These are phyloP conservation scores for Poa annua DNA, from an alignment of 176 grass and related monocot genomes.

Conservation along the genomic window DNA sequence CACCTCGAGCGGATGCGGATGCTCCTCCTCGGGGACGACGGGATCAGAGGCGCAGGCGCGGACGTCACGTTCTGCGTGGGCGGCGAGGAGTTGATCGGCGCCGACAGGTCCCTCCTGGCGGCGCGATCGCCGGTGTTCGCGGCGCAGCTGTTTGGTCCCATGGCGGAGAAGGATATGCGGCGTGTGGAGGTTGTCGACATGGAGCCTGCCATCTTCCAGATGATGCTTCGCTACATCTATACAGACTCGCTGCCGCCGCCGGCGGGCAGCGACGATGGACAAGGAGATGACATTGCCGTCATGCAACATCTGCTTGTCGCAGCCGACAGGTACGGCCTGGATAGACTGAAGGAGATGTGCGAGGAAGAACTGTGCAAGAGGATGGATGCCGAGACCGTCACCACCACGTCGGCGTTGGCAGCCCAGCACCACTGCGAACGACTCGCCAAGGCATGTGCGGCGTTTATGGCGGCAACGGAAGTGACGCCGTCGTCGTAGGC, in stretches of 20 bases:
- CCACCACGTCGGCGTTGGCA: background rate
- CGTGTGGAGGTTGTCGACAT: slow-evolving; percentile 6
- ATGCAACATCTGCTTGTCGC: slow-evolving; percentile 21
- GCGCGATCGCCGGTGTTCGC: slow-evolving; percentile 13
- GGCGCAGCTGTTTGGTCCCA: slow-evolving; percentile 10
- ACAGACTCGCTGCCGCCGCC: background rate
- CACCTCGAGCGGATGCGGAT: background rate
- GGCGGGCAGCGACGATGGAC: background rate
- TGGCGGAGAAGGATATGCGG: slow-evolving; percentile 10
- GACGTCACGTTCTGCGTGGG: slow-evolving; percentile 5
- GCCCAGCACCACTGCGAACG: background rate
- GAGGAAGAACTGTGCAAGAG: background rate
- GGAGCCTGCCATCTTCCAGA: slow-evolving; percentile 20
- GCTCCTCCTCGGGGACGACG: background rate
- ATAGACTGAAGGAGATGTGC: background rate
- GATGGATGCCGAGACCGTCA: background rate
- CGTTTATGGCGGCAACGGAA: background rate
- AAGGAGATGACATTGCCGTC: background rate
- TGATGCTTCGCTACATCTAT: slow-evolving; percentile 44
- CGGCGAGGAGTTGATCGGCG: background rate
- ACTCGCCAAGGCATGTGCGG: background rate
- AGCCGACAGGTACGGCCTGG: background rate
- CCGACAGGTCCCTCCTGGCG: background rate
- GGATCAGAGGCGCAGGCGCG: too few species aligned
- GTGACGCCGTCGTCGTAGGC: too few species aligned